These are phyloP conservation scores for Trichaptum fuscoviolaceum DNA, from an alignment of 768 basidiomycete species.

Conservation along the genomic window DNA sequence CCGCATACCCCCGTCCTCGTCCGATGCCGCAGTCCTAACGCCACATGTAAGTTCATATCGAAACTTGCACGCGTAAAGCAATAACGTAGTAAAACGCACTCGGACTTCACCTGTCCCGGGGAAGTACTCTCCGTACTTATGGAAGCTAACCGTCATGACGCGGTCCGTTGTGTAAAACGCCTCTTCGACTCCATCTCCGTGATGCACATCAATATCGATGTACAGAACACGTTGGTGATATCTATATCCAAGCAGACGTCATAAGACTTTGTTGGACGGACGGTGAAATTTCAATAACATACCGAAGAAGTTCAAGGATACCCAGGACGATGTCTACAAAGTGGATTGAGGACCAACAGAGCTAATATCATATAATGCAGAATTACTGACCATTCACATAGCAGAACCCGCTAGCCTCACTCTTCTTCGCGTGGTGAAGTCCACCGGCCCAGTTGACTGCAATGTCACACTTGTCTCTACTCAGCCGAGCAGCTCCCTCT, in stretches of 20 bases:
- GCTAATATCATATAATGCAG: neutral
- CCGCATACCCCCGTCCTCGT: constrained; percentile 90
- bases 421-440: constrained; percentile 97
- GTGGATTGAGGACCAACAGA: neutral
- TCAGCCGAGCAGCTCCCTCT: constrained; percentile 97
- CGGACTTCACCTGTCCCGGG: constrained; percentile 97
- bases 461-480: constrained; percentile 96
- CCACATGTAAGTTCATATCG: constrained; percentile 12
- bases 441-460: constrained; percentile 99
- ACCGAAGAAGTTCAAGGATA: constrained; percentile 90
- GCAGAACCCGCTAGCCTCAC: constrained; percentile 98
- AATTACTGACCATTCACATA: constrained; percentile 80
- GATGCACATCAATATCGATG: constrained; percentile 98
- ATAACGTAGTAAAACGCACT: constrained; percentile 36
- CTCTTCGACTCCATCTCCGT: constrained; percentile 98
- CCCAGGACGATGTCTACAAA: constrained; percentile 91
- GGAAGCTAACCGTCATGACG: constrained; percentile 98
- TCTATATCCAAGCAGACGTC: constrained; percentile 31
- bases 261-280: neutral
- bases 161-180: constrained; percentile 99
- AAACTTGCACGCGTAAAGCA: constrained; percentile 4
- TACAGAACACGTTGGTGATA: constrained; percentile 94
- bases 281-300: constrained; percentile 12
- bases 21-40: constrained; percentile 83
- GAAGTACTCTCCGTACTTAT: constrained; percentile 99